phyloP scores from a whole-genome alignment of 139 green algal genomes.

The Picochlorum sp. region DNA sequence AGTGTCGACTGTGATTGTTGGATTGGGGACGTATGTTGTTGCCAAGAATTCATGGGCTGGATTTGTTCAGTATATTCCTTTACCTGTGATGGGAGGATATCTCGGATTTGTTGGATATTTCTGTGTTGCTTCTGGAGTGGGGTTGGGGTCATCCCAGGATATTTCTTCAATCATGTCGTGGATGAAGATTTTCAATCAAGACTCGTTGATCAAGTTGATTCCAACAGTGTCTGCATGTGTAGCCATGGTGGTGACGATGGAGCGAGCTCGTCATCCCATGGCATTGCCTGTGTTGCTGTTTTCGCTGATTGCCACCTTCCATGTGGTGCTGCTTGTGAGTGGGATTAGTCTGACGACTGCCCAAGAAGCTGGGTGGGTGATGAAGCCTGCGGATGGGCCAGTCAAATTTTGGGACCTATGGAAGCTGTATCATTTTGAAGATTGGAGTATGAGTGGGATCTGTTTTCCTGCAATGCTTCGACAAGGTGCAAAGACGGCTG shows the following conservation, averaged over 20 bases:
- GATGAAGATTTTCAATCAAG: constrained; percentile 18
- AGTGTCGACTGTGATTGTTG: constrained; percentile 48
- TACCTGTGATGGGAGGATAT: constrained; percentile 68
- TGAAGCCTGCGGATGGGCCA: constrained; percentile 20
- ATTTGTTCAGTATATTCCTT: constrained; percentile 65
- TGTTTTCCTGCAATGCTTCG: constrained; percentile 30
- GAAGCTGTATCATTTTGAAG: constrained; percentile 47
- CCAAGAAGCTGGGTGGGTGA: constrained; percentile 46
- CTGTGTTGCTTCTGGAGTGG: constrained; percentile 49
- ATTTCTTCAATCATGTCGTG: constrained; percentile 33
- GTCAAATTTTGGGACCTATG: constrained; percentile 62
- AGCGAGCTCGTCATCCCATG: constrained; percentile 38
- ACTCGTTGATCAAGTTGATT: constrained; percentile 43
- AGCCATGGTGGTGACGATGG: constrained; percentile 40
- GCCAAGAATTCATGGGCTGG: constrained; percentile 44
- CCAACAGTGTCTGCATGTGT: constrained; percentile 33
- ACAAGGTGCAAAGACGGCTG: constrained; percentile 21
- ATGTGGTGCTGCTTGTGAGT: constrained; percentile 26
- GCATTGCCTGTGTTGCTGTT: constrained; percentile 48
- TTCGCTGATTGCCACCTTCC: constrained; percentile 41
- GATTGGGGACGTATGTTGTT: constrained; percentile 34
- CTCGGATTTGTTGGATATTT: constrained; percentile 57
- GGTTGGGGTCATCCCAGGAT: constrained; percentile 28
- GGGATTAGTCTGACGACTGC: constrained; percentile 41
- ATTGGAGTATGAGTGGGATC: constrained; percentile 26